Base-by-base conservation (phyloP, 257 asterid species). In the Salvia hispanica region DNA sequence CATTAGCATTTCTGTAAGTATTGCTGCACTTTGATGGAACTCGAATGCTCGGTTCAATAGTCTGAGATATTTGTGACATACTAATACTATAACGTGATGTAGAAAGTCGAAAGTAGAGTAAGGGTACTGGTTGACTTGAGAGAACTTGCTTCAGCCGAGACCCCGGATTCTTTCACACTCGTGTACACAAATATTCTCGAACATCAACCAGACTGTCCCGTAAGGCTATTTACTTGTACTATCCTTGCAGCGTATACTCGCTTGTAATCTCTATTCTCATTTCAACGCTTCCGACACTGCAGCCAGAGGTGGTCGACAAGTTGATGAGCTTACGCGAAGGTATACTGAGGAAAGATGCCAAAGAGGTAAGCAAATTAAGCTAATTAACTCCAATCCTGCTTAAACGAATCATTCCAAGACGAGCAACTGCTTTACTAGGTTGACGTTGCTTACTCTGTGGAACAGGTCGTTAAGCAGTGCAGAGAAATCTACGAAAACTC, bases 271-370 rank as follows among this genome's bases (percentile, higher is more conserved):
- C 55, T 39, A 5, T 28, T 11, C 15, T 62, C 25, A 64, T 53
- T 64, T 33, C 15, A 21, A 11, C 47, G 25, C 52, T 77, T 55
- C 31, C 28, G 31, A 67, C 55, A 59, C 48, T 82, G 81, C 91
- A 92, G 98, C 98, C 98, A 10, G 96, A 92, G 72, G 96, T 92
- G 55, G 98, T 92, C 55, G 98, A 92, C 71, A 92, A 85, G 76
- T 76, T 92, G 71, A 95, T 92, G 66, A 69, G 89, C 69, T 72
- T 89, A 37, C 85, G 97, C 59, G 97, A 91, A 83, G 97, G 97
- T 78, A 91, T 91, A 77, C 97, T 95, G 7, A 87, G 97, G 57
- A 91, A 91, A 84, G 97, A 91, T 77, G 88, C 96, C 39, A 91
- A 86, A 84, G 95, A 91, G 96, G 98, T 91, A 78, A 53, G 31